phyloP scores from a whole-genome alignment of 768 basidiomycete species.

The Mrakia frigida region DNA sequence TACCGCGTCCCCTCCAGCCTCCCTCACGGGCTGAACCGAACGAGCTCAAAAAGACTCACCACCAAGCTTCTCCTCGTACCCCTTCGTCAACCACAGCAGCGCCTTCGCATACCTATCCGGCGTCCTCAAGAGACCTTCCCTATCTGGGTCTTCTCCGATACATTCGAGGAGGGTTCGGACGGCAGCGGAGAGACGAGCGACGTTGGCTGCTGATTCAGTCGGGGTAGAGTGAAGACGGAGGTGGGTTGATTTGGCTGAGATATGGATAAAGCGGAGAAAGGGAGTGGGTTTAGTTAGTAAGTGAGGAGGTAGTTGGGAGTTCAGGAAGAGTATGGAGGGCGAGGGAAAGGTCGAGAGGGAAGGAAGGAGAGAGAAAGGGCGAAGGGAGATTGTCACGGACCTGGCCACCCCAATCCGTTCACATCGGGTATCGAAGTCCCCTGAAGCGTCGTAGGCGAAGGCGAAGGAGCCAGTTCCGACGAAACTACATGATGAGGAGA shows the following conservation, averaged over 20 bases:
- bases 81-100: slow-evolving; percentile 97
- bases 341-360: background rate
- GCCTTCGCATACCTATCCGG: slow-evolving; percentile 96
- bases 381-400: slow-evolving; percentile 23
- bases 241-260: slow-evolving; percentile 78
- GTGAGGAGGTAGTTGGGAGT: slow-evolving; percentile 25
- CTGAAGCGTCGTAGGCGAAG: slow-evolving; percentile 12
- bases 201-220: slow-evolving; percentile 63
- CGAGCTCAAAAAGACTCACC: slow-evolving; percentile 52
- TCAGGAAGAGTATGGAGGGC: slow-evolving; percentile 33
- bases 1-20: background rate
- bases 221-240: slow-evolving; percentile 74
- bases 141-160: slow-evolving; percentile 94
- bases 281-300: no score
- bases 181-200: slow-evolving; percentile 71
- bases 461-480: background rate
- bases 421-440: slow-evolving; percentile 36
- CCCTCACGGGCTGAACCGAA: background rate
- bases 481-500: background rate
- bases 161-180: slow-evolving; percentile 90
- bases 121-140: slow-evolving; percentile 85
- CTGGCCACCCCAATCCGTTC: slow-evolving; percentile 40
- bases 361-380: background rate
- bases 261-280: slow-evolving; percentile 5
- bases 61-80: slow-evolving; percentile 90